phyloP scores from a whole-genome alignment of 2,329 filamentous ascomycete genomes.

The Diaporthe aspalathi region DNA sequence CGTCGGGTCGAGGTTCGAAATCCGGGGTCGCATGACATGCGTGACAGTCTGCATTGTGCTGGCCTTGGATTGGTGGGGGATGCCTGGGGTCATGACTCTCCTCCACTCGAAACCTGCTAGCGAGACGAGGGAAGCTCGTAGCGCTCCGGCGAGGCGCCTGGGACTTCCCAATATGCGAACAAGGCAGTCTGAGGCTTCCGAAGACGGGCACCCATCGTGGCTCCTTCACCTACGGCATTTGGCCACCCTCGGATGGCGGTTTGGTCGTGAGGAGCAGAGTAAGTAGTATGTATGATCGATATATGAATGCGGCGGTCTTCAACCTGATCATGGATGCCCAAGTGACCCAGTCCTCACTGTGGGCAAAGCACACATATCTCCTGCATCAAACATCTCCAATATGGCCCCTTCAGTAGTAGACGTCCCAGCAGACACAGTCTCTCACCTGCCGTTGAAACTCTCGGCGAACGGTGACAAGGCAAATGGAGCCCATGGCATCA shows the following conservation, averaged over 20 bases:
- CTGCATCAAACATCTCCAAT: not conserved
- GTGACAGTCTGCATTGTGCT: not conserved
- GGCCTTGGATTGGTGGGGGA: not conserved
- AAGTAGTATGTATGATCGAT: not conserved
- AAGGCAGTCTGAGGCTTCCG: constrained; percentile 10
- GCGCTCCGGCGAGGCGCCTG: not conserved
- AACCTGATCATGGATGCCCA: constrained; percentile 2
- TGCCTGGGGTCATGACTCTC: constrained; percentile 23
- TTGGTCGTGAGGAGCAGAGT: not conserved
- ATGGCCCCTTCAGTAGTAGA: constrained; percentile 22
- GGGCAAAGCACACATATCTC: not conserved
- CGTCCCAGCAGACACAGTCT: constrained; percentile 17
- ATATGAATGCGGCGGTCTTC: constrained; percentile 1
- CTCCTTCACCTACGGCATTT: constrained; percentile 16
- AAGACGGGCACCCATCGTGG: not conserved
- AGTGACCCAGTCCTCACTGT: not conserved
- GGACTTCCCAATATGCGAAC: not conserved
- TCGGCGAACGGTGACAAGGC: constrained; percentile 17
- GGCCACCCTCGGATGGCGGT: not conserved
- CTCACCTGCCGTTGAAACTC: constrained; percentile 21
- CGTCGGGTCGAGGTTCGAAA: constrained; percentile 9
- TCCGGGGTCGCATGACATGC: constrained; percentile 19
- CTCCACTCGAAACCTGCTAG: constrained; percentile 4
- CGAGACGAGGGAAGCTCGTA: not conserved
- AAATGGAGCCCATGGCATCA: not conserved